A percentile compares a stretch with the other conserved stretches of the same genome.
Evolutionary conservation across 2,329 filamentous ascomycete species (phyloP).

Genomic region (Trichophyton equinum): DNA sequence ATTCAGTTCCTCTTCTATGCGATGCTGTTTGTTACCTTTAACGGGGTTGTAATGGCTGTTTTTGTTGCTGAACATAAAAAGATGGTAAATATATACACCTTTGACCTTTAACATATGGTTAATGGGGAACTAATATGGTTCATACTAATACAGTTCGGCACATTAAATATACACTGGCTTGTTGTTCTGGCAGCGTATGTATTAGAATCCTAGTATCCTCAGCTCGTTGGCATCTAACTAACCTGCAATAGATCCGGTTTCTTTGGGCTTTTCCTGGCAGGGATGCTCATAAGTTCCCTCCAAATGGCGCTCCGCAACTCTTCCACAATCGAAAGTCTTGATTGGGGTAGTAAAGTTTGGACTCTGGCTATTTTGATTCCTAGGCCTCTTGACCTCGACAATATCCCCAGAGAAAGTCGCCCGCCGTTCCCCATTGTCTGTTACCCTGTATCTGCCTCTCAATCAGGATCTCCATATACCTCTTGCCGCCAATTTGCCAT

Average conservation of each 20-base stretch:
- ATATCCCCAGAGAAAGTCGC: conserved; percentile 25
- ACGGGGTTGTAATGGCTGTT: conserved; percentile 51
- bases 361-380: conserved; percentile 64
- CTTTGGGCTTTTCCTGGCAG: conserved; percentile 67
- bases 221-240: conserved; percentile 11
- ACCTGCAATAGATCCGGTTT: conserved; percentile 40
- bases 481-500: conserved; percentile 62
- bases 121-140: conserved; percentile 5
- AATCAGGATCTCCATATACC: conserved; percentile 7
- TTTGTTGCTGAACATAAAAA: conserved; percentile 46
- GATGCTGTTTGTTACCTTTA: conserved; percentile 51
- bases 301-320: conserved; percentile 60
- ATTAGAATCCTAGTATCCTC: background rate
- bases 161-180: conserved; percentile 49
- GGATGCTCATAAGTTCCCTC: conserved; percentile 63
- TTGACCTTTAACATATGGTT: background rate
- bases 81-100: conserved; percentile 25
- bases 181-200: conserved; percentile 51
- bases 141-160: conserved; percentile 19
- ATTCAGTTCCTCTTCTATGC: conserved; percentile 73
- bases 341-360: conserved; percentile 48
- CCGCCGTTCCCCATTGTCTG: conserved; percentile 28
- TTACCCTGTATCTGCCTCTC: conserved; percentile 18
- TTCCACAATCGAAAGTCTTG: conserved; percentile 73
- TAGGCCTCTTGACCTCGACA: conserved; percentile 25